These are phyloP conservation scores for Volvox africanus DNA, from an alignment of 139 green algal species.

Conservation along the genomic window DNA sequence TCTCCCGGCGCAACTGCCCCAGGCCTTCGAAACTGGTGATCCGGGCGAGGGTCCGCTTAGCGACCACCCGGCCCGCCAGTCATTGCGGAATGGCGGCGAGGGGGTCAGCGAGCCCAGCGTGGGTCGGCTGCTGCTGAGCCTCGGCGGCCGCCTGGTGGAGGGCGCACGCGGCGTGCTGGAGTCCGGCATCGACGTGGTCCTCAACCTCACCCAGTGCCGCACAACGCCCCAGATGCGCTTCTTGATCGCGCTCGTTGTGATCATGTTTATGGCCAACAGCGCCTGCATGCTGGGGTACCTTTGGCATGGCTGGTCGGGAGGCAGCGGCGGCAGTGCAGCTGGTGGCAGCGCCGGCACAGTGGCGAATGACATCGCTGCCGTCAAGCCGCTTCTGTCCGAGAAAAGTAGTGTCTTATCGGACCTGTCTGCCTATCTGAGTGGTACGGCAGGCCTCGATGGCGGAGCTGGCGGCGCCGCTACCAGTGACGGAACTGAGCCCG, in stretches of 20 bases:
- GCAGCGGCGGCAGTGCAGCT: background rate
- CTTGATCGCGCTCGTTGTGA: conserved; percentile 14
- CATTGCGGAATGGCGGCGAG: background rate
- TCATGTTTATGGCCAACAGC: conserved; percentile 26
- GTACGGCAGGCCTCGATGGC: background rate
- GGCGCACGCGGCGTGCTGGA: conserved; percentile 31
- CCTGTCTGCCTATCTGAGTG: no score
- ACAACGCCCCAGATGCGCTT: conserved; percentile 39
- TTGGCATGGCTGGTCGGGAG: background rate
- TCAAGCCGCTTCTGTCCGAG: no score
- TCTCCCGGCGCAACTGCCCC: no score
- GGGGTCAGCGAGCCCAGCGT: conserved; percentile 23
- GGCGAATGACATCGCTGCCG: background rate
- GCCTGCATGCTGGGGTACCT: background rate
- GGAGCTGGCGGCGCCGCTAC: background rate
- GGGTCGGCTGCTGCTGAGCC: conserved; percentile 32
- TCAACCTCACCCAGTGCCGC: conserved; percentile 32
- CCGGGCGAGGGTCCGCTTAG: background rate
- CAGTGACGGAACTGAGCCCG: background rate
- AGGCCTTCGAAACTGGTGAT: background rate
- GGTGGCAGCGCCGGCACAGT: background rate
- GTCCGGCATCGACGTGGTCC: conserved; percentile 14
- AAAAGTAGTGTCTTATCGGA: no score
- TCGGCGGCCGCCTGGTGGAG: conserved; percentile 41
- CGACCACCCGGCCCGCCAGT: background rate